These are phyloP conservation scores for Cordyceps farinosa DNA, from an alignment of 2,329 filamentous ascomycete species.

Conservation along the genomic window DNA sequence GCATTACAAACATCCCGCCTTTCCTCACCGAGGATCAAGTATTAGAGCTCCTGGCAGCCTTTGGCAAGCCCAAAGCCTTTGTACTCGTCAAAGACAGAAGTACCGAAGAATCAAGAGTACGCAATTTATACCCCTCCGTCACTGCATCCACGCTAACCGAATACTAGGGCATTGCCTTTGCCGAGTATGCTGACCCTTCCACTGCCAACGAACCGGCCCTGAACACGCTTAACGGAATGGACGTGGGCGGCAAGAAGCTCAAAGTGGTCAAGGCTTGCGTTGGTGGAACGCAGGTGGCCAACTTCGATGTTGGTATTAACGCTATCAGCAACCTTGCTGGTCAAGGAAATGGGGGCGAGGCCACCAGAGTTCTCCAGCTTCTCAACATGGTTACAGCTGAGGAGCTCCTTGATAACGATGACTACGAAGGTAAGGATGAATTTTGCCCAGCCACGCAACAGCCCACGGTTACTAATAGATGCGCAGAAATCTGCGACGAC, in stretches of 20 bases:
- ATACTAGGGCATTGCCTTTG: constrained; percentile 84
- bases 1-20: constrained; percentile 80
- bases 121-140: constrained; percentile 29
- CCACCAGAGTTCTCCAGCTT: constrained; percentile 81
- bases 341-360: constrained; percentile 74
- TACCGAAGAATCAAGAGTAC: constrained; percentile 82
- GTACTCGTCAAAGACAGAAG: constrained; percentile 81
- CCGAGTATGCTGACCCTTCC: constrained; percentile 79
- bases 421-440: constrained; percentile 75
- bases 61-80: constrained; percentile 91
- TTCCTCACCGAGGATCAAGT: constrained; percentile 92
- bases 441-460: not conserved
- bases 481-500: constrained; percentile 89
- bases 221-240: constrained; percentile 88
- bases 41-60: constrained; percentile 81
- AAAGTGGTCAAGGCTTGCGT: constrained; percentile 88
- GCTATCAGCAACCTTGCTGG: constrained; percentile 97
- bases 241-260: constrained; percentile 80
- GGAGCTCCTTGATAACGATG: constrained; percentile 87
- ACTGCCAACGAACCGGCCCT: constrained; percentile 76
- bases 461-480: constrained; percentile 31
- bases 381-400: constrained; percentile 98
- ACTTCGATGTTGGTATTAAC: constrained; percentile 92
- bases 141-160: constrained; percentile 28
- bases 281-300: constrained; percentile 86